Base-by-base conservation (phyloP, 192 early-diverging fungal species). In the Coemansia sp. region DNA sequence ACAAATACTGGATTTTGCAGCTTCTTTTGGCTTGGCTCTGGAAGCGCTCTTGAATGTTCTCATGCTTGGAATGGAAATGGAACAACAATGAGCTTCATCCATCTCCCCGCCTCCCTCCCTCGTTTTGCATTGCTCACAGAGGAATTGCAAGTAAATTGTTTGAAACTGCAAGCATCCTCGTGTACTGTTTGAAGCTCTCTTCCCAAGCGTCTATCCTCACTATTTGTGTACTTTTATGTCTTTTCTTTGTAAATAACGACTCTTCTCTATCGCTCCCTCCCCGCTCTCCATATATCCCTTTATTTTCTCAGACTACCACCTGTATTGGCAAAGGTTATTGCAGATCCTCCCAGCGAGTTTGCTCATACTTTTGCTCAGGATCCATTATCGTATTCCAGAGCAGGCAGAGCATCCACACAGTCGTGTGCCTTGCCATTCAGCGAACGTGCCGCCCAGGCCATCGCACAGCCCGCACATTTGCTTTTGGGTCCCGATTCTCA, bases 161-260 rank as follows among this genome's bases (percentile, higher is more conserved):
- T 56, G 55, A 56, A 56, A 56, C 55, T 17, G 19, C 55, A 10
- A 40, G 17, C 16, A 39, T 59, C 57, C 57, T 59, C 57, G 38
- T 59, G 57, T n/a, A 59, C 39, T 59, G 57, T 41, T 9, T 39
- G 38, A 59, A 12, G 9, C 39, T 13, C 13, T 17, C 46, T 48
- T 11, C 1, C 11, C n/a, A 32, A 48, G 11, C 46, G 1, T 48
- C 5, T 2, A 14, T 48, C 25, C n/a, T 59, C 39, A 59, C 57
- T 16, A 41, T 19, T 41, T 17, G 37, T 59, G 57, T 59, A 59
- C 16, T 59, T 59, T 59, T 41, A 8, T 50, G 25, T 22, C 41
- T 58, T 40, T 17, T 58, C 37, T 40, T 41, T 41, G 39, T 59
- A 59, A 41, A 41, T 41, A 37, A 48, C 46, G 12, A 48, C 12